These are phyloP conservation scores for Hypoxylon sp. DNA, from an alignment of 2,329 filamentous ascomycete species.

Conservation along the genomic window DNA sequence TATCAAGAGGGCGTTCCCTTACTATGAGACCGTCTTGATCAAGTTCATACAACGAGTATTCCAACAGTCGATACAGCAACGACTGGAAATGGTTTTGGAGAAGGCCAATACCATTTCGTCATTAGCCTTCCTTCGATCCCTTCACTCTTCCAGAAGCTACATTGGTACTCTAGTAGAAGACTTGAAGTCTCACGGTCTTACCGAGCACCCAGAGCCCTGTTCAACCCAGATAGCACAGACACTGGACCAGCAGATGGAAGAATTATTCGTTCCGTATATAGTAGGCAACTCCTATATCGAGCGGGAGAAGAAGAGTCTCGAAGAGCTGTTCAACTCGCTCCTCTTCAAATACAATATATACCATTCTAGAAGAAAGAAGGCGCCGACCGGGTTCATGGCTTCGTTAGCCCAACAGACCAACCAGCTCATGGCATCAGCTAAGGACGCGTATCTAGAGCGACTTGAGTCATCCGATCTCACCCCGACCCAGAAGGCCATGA, in stretches of 20 bases:
- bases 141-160: constrained; percentile 92
- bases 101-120: constrained; percentile 94
- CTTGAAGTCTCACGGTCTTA: constrained; percentile 91
- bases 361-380: constrained; percentile 88
- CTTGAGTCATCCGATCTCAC: constrained; percentile 91
- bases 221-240: constrained; percentile 86
- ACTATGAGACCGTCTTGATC: constrained; percentile 91
- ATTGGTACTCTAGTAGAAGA: constrained; percentile 91
- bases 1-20: constrained; percentile 96
- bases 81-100: constrained; percentile 93
- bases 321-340: constrained; percentile 88
- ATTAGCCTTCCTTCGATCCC: constrained; percentile 87
- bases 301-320: constrained; percentile 75
- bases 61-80: constrained; percentile 97
- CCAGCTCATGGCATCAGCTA: constrained; percentile 86
- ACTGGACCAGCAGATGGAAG: constrained; percentile 79
- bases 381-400: constrained; percentile 90
- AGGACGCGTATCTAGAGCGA: constrained; percentile 90
- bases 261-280: constrained; percentile 79
- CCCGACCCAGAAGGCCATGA: constrained; percentile 87
- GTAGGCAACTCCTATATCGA: constrained; percentile 78
- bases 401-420: constrained; percentile 91
- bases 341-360: constrained; percentile 98
- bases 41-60: constrained; percentile 97
- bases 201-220: constrained; percentile 92